Evolutionary conservation across 108 stramenopile species (phyloP).

Genomic region (Hondaea fermentalgiana): DNA sequence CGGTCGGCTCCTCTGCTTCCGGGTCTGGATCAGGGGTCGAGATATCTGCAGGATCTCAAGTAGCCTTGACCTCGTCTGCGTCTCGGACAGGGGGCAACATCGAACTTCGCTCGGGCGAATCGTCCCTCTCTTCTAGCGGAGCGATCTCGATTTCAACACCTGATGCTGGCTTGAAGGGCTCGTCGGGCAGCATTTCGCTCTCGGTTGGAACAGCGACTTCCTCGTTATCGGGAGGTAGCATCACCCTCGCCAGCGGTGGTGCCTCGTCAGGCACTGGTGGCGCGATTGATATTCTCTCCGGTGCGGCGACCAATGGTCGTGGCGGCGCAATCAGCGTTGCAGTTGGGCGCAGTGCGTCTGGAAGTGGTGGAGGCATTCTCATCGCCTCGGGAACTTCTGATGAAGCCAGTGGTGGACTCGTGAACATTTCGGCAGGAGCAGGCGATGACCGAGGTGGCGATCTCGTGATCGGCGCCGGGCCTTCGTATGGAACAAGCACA

Average conservation of each 20-base stretch:
- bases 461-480: too few relatives aligned
- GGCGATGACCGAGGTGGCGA: background rate
- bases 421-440: background rate
- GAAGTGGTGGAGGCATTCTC: slow-evolving; percentile 16
- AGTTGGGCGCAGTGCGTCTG: background rate
- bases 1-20: too few relatives aligned
- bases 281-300: background rate
- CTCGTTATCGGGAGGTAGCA: too few relatives aligned
- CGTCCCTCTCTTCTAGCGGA: background rate
- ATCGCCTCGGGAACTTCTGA: slow-evolving; percentile 1
- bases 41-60: too few relatives aligned
- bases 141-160: slow-evolving; percentile 25
- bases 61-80: too few relatives aligned
- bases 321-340: background rate
- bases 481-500: too few relatives aligned
- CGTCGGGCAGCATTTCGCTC: background rate
- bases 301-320: background rate
- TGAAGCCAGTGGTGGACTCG: slow-evolving; percentile 2
- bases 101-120: too few relatives aligned
- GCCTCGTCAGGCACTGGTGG: slow-evolving; percentile 9
- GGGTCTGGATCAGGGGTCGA: too few relatives aligned
- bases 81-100: too few relatives aligned
- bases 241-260: too few relatives aligned
- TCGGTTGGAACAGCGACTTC: background rate
- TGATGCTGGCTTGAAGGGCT: slow-evolving; percentile 21